These are phyloP conservation scores for Penicillium thymicola DNA, from an alignment of 2,329 filamentous ascomycete genomes.

Conservation along the genomic window DNA sequence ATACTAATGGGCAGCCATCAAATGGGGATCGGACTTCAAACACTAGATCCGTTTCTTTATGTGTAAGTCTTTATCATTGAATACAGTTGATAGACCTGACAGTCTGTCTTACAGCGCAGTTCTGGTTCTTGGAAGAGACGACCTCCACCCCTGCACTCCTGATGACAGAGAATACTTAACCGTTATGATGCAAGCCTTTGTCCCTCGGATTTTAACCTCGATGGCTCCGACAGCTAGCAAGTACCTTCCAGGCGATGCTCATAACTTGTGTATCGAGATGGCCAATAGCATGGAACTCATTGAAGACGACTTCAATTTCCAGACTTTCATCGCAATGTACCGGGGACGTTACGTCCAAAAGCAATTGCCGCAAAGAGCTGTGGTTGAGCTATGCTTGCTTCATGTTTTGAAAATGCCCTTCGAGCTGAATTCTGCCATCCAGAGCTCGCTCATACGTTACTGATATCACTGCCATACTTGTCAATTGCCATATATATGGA, in stretches of 20 bases:
- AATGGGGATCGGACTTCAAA: neutral
- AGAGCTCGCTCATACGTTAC: neutral
- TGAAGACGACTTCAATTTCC: neutral
- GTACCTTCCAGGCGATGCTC: neutral
- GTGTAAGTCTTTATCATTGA: neutral
- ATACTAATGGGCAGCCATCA: neutral
- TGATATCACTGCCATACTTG: neutral
- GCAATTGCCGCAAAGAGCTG: neutral
- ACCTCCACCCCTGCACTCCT: neutral
- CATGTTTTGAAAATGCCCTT: constrained; percentile 14
- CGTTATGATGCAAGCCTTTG: neutral
- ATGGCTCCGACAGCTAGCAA: neutral
- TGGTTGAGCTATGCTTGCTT: constrained; percentile 7
- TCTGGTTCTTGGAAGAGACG: neutral
- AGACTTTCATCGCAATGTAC: neutral
- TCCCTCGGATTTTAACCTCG: neutral
- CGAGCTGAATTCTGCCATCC: constrained; percentile 3
- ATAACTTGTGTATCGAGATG: neutral
- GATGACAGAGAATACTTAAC: constrained; percentile 3
- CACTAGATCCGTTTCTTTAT: neutral
- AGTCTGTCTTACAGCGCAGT: neutral
- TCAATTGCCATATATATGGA: neutral
- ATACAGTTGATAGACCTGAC: too few relatives aligned
- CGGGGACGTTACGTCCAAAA: neutral
- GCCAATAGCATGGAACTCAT: neutral